phyloP scores from a whole-genome alignment of 148 eudicot species.

The Camellia granthamiana region DNA sequence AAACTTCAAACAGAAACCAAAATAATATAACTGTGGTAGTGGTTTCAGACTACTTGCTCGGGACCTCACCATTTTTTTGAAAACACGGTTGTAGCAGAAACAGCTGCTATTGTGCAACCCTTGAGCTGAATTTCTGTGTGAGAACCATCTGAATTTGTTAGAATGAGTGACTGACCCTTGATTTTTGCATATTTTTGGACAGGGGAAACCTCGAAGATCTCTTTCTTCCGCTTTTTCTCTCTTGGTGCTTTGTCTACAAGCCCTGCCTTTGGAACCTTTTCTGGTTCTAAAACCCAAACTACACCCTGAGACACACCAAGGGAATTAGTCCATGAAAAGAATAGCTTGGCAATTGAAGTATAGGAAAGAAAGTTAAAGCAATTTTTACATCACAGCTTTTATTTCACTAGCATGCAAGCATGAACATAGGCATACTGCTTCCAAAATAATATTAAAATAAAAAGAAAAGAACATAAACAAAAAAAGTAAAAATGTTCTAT shows the following conservation, averaged over 20 bases:
- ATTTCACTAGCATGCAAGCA: neutral
- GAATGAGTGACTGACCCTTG: slow-evolving; percentile 56
- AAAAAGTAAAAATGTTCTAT: no score
- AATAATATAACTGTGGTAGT: neutral
- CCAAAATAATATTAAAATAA: no score
- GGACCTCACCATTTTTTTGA: slow-evolving; percentile 76
- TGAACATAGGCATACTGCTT: no score
- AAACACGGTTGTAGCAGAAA: slow-evolving; percentile 71
- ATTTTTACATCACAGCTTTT: neutral
- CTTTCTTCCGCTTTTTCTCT: slow-evolving; percentile 57
- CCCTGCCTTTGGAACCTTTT: slow-evolving; percentile 53
- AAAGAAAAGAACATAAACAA: no score
- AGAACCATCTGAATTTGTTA: slow-evolving; percentile 68
- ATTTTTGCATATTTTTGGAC: slow-evolving; percentile 65
- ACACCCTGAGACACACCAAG: slow-evolving; percentile 53
- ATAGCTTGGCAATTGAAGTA: neutral
- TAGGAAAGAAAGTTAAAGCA: neutral
- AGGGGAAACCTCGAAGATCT: slow-evolving; percentile 72
- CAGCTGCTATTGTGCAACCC: slow-evolving; percentile 72
- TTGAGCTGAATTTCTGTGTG: slow-evolving; percentile 50
- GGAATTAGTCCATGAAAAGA: neutral
- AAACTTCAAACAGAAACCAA: neutral
- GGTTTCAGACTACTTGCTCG: neutral
- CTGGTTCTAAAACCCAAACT: slow-evolving; percentile 76
- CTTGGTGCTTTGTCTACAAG: slow-evolving; percentile 30